phyloP scores from a whole-genome alignment of 2,329 filamentous ascomycete species.

The Botrytis paeoniae region DNA sequence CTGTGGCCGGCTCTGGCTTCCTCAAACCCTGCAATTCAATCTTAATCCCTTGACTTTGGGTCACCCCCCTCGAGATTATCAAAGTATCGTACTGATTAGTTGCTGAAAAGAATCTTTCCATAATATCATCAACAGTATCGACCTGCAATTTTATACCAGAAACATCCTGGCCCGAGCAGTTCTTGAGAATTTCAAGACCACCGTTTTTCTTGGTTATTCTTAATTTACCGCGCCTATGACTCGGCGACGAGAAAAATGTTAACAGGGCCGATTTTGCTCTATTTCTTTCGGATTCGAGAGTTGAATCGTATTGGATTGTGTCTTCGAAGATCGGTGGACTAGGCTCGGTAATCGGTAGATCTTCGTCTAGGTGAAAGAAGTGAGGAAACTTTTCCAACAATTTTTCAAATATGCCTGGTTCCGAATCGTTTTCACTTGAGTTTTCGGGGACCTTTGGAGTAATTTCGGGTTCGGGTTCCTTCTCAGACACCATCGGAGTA shows the following conservation, averaged over 20 bases:
- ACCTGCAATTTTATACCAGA: background rate
- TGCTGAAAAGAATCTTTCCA: background rate
- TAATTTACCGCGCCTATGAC: background rate
- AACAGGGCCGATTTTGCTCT: background rate
- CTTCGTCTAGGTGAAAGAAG: background rate
- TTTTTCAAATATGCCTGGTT: background rate
- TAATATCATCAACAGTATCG: background rate
- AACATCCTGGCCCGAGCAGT: background rate
- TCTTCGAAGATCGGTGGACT: background rate
- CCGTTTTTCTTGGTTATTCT: background rate
- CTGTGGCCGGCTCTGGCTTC: background rate
- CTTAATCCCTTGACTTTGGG: background rate
- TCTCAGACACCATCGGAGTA: background rate
- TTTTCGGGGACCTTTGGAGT: background rate
- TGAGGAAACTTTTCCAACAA: background rate
- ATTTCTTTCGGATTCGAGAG: background rate
- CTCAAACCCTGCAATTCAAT: background rate
- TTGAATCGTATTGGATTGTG: background rate
- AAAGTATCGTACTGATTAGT: background rate
- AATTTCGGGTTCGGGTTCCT: background rate
- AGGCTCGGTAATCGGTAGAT: background rate
- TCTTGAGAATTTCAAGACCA: background rate
- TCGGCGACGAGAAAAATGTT: background rate
- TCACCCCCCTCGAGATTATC: background rate
- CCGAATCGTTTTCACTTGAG: background rate